Conservation (phyloP, 345 rosid genomes). For the Euphorbia pulcherrima region DNA sequence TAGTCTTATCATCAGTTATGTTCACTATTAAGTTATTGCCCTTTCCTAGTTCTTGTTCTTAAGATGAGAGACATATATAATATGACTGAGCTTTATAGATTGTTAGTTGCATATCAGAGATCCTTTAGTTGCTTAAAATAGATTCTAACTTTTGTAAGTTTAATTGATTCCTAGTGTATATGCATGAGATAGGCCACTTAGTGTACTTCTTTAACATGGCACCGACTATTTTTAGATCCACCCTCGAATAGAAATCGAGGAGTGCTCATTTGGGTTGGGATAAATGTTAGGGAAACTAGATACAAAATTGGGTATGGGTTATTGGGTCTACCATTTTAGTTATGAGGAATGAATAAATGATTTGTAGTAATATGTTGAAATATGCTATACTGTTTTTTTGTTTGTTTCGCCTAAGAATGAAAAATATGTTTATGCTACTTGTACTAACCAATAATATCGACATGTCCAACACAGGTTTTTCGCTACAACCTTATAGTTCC, state of each 20-base stretch:
- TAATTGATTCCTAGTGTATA: not conserved
- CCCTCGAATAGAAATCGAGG: not conserved
- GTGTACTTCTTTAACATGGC: not conserved
- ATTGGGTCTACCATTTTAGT: not conserved
- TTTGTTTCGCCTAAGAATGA: not conserved
- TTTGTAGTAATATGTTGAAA: not conserved
- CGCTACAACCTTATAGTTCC: slow-evolving; percentile 80
- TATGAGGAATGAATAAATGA: not conserved
- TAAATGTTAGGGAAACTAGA: not conserved
- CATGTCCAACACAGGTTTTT: slow-evolving; percentile 50
- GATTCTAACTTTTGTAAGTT: not conserved
- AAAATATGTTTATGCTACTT: not conserved
- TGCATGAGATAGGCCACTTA: not conserved
- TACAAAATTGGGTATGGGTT: not conserved
- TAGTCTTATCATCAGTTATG: not conserved
- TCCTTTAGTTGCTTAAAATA: not conserved
- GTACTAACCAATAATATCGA: too few species aligned
- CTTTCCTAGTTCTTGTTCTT: too few species aligned
- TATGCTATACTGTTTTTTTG: not conserved
- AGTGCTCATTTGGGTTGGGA: not conserved
- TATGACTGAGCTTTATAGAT: too few species aligned
- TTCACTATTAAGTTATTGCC: not conserved
- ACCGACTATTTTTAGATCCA: not conserved
- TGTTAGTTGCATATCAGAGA: not conserved
- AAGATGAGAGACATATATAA: too few species aligned